Percentiles rank a stretch among this genome's conserved stretches.
Evolutionary conservation across 352 stramenopile species (phyloP).

Genomic region (Phytopythium montanum): DNA sequence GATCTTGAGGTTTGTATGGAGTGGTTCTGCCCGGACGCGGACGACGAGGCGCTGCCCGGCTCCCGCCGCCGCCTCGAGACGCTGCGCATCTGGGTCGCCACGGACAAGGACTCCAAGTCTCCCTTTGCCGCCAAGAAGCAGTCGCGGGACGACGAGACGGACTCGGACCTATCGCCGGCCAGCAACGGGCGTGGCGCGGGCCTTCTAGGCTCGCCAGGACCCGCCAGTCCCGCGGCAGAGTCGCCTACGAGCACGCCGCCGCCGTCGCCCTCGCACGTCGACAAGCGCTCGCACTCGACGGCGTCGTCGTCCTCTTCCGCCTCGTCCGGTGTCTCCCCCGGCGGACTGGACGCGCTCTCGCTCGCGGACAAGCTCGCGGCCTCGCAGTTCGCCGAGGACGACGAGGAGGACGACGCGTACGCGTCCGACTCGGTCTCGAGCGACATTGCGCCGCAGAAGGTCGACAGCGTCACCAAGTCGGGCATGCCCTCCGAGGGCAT

Average conservation of each 20-base stretch:
- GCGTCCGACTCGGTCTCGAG: slow-evolving; percentile 76
- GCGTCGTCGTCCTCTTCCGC: slow-evolving; percentile 35
- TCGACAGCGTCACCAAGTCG: slow-evolving; percentile 45
- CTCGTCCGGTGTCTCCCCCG: slow-evolving; percentile 40
- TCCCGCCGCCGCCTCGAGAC: slow-evolving; percentile 67
- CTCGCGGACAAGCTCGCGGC: slow-evolving; percentile 27
- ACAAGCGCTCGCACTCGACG: slow-evolving; percentile 32
- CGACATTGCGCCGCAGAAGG: slow-evolving; percentile 69
- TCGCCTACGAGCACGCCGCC: slow-evolving; percentile 33
- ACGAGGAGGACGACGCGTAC: slow-evolving; percentile 50
- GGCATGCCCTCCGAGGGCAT: slow-evolving; percentile 61
- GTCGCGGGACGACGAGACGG: slow-evolving; percentile 57
- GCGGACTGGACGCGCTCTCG: slow-evolving; percentile 45
- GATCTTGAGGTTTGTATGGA: slow-evolving; percentile 88
- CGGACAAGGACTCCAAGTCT: slow-evolving; percentile 84
- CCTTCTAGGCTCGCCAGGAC: slow-evolving; percentile 40
- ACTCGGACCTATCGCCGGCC: slow-evolving; percentile 56
- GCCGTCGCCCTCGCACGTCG: slow-evolving; percentile 32
- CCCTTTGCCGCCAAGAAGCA: slow-evolving; percentile 49
- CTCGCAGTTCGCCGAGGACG: slow-evolving; percentile 24
- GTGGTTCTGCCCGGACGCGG: slow-evolving; percentile 80
- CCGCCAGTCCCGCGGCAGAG: slow-evolving; percentile 29
- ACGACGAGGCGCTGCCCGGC: slow-evolving; percentile 54
- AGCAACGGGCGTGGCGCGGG: slow-evolving; percentile 27
- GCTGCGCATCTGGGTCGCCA: slow-evolving; percentile 85